These are phyloP conservation scores for Phialemonium atrogriseum DNA, from an alignment of 2,329 filamentous ascomycete genomes.

Conservation along the genomic window DNA sequence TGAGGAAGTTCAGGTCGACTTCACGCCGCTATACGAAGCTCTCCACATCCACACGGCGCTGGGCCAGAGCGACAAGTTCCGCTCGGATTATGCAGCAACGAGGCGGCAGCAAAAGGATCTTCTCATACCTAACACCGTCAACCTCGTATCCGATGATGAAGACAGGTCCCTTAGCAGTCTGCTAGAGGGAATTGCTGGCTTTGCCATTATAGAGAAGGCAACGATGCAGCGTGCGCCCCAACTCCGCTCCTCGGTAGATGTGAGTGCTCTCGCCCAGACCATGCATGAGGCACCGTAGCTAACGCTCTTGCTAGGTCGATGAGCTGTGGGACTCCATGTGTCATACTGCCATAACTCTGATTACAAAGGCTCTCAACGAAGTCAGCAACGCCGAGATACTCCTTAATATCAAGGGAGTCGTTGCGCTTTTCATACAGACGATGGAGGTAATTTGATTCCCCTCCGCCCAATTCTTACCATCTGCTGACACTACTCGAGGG, in stretches of 20 bases:
- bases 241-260: constrained; percentile 73
- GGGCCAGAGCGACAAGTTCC: constrained; percentile 85
- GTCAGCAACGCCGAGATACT: constrained; percentile 85
- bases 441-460: constrained; percentile 64
- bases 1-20: constrained; percentile 90
- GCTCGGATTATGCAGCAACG: constrained; percentile 84
- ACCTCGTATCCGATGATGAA: constrained; percentile 76
- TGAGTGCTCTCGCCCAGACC: constrained; percentile 33
- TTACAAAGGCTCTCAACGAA: constrained; percentile 66
- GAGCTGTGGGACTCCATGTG: constrained; percentile 99
- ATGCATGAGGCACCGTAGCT: too few species aligned
- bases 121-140: constrained; percentile 67
- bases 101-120: constrained; percentile 87
- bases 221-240: constrained; percentile 84
- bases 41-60: constrained; percentile 94
- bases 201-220: constrained; percentile 91
- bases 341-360: constrained; percentile 73
- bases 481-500: constrained; percentile 40
- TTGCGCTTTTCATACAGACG: constrained; percentile 92
- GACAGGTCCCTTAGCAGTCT: constrained; percentile 81
- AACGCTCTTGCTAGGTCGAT: constrained; percentile 57
- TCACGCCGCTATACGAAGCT: constrained; percentile 88
- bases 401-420: constrained; percentile 88
- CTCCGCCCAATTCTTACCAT: not conserved
- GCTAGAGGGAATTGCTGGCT: constrained; percentile 88